phyloP scores from a whole-genome alignment of 371 early-diverging fungal species.

The Mortierella sp. region DNA sequence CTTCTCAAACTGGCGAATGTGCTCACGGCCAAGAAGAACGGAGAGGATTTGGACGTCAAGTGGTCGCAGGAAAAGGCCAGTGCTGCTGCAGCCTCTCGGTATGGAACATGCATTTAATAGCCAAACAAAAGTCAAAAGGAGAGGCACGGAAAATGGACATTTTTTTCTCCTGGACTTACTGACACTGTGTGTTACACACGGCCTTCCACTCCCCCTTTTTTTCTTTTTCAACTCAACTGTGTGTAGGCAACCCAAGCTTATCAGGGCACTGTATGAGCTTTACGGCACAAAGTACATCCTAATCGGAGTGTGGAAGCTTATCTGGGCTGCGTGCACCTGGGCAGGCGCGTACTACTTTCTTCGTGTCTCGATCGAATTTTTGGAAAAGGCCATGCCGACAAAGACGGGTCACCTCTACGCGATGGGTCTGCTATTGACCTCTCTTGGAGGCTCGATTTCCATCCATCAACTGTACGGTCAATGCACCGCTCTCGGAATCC shows the following conservation, averaged over 20 bases:
- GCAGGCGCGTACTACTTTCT: constrained; percentile 68
- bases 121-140: neutral
- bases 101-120: neutral
- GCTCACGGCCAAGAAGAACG: constrained; percentile 37
- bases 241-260: constrained; percentile 27
- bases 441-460: constrained; percentile 63
- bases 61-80: constrained; percentile 35
- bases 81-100: constrained; percentile 24
- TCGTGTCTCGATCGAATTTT: constrained; percentile 58
- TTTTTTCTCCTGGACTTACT: neutral
- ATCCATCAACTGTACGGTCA: constrained; percentile 71
- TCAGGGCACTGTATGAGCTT: constrained; percentile 23
- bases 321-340: constrained; percentile 73
- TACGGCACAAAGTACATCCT: constrained; percentile 59
- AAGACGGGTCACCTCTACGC: constrained; percentile 66
- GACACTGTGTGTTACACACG: no score
- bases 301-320: constrained; percentile 72
- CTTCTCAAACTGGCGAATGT: constrained; percentile 21
- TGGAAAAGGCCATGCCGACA: constrained; percentile 32
- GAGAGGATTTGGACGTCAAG: constrained; percentile 39
- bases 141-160: no score
- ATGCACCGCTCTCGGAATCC: constrained; percentile 70
- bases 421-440: constrained; percentile 61
- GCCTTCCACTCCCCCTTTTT: neutral
- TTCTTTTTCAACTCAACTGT: neutral